Evolutionary conservation across 2,329 filamentous ascomycete species (phyloP), one percentile per base, ranked within the genome.

Genomic region (Cyclaneusma minus): DNA sequence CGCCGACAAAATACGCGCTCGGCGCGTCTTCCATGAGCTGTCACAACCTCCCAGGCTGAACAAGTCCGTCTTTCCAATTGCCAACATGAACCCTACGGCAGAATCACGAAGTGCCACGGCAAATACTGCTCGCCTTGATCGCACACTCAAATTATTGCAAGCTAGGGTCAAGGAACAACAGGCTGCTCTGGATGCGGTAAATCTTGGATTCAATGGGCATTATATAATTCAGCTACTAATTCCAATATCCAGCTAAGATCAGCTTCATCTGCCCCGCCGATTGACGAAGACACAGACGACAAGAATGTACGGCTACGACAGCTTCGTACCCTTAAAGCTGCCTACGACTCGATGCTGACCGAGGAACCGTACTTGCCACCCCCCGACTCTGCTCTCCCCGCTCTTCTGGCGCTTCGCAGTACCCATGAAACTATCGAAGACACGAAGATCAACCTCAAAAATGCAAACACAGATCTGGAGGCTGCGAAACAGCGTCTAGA

Each of bases 351-450:
- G 10, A 54, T 83, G 24, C 62, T 68, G 8, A 54, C 64, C 22
- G 59, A 63, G 9, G 62, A 72, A 27, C 73, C 76, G 6, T 69
- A 70, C 38, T 54, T 87, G 13, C 80, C 81, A 3, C 58, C 62
- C 13, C 55, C 68, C 7, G 67, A 64, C 25, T 87, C 81, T 12
- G 59, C 74, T 5, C 50, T 89, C 5, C 78, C 80, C 3, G 68
- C 73, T 5, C 56, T 91, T 4, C 47, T 89, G 21, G 79, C 81
- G 5, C 51, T 83, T 28, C 70, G 76, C 27, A 70, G 66, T 39
- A 72, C 75, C 3, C 63, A 74, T 31, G 59, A 64, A 30, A 71
- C 70, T 10, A 64, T 79, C 25, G 49, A 60, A 32, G 72, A 81
- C 37, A 76, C 72, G 11, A 70, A 67, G 36, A 52, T 56, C 12